Conservation (phyloP, 1,284 basidiomycete species). For the Pisolithus thermaeus region DNA sequence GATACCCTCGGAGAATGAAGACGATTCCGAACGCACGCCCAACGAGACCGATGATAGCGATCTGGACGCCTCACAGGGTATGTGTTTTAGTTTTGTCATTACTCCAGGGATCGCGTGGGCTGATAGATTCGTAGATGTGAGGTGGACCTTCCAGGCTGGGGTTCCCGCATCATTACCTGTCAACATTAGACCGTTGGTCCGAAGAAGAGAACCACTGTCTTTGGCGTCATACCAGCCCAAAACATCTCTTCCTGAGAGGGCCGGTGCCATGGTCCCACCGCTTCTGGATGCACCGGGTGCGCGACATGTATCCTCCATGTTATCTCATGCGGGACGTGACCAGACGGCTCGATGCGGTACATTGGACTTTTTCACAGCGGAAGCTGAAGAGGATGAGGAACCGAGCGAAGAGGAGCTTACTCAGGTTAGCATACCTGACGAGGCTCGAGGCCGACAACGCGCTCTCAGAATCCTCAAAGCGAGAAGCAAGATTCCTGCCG, state of each 20-base stretch:
- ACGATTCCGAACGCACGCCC: slow-evolving; percentile 17
- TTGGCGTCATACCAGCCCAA: slow-evolving; percentile 53
- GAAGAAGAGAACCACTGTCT: slow-evolving; percentile 34
- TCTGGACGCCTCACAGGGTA: slow-evolving; percentile 20
- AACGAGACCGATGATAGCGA: slow-evolving; percentile 18
- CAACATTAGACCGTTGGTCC: slow-evolving; percentile 42
- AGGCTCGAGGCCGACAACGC: slow-evolving; percentile 46
- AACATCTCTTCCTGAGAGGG: slow-evolving; percentile 36
- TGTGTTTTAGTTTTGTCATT: slow-evolving; percentile 3
- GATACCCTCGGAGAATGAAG: slow-evolving; percentile 46
- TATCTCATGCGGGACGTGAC: slow-evolving; percentile 64
- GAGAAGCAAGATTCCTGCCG: slow-evolving; percentile 52
- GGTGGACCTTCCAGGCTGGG: slow-evolving; percentile 22
- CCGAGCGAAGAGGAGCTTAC: slow-evolving; percentile 30
- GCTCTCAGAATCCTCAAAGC: slow-evolving; percentile 64
- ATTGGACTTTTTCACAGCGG: slow-evolving; percentile 50
- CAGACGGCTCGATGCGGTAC: slow-evolving; percentile 47
- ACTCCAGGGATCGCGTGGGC: neutral
- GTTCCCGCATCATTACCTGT: slow-evolving; percentile 56
- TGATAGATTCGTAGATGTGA: slow-evolving; percentile 16
- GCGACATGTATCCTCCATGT: slow-evolving; percentile 37
- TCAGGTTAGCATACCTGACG: slow-evolving; percentile 17
- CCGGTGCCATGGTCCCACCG: slow-evolving; percentile 22
- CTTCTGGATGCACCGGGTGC: slow-evolving; percentile 11
- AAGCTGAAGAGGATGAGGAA: slow-evolving; percentile 40